Conservation (phyloP, 306 rosid species). For the Cucumis sativus region DNA sequence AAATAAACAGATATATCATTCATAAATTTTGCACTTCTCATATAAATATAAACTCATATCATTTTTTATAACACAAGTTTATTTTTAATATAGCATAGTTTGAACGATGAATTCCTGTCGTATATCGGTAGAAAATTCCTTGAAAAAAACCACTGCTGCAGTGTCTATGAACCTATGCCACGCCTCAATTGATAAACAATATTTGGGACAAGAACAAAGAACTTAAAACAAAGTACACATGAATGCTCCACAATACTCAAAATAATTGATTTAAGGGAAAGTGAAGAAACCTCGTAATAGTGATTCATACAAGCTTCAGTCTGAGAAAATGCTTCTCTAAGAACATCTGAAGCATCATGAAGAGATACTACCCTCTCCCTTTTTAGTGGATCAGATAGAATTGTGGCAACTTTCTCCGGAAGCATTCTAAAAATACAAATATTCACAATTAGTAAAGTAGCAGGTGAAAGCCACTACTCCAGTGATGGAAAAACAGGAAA, state of each 20-base stretch:
- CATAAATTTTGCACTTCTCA: neutral
- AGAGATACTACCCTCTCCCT: slow-evolving; percentile 60
- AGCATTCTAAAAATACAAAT: slow-evolving; percentile 46
- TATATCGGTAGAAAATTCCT: neutral
- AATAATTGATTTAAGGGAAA: neutral
- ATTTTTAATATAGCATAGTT: neutral
- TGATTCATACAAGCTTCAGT: slow-evolving; percentile 69
- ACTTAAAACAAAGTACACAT: neutral
- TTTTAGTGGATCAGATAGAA: slow-evolving; percentile 60
- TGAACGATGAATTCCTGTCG: neutral
- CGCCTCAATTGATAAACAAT: neutral
- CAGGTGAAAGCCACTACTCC: neutral
- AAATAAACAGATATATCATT: neutral
- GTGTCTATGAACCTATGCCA: neutral
- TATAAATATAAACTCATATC: neutral
- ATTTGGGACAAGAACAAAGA: neutral
- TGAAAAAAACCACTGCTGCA: neutral
- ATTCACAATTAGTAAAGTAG: neutral
- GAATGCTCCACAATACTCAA: neutral
- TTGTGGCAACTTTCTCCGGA: slow-evolving; percentile 54
- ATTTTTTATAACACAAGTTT: neutral
- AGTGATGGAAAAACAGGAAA: neutral
- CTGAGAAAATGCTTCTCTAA: slow-evolving; percentile 76
- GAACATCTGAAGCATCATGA: slow-evolving; percentile 81
- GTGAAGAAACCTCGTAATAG: slow-evolving; percentile 61